A percentile compares a stretch with the other conserved stretches of the same genome.
Evolutionary conservation across 202 grass and related monocot species (phyloP).

Genomic region (Eragrostis tef): DNA sequence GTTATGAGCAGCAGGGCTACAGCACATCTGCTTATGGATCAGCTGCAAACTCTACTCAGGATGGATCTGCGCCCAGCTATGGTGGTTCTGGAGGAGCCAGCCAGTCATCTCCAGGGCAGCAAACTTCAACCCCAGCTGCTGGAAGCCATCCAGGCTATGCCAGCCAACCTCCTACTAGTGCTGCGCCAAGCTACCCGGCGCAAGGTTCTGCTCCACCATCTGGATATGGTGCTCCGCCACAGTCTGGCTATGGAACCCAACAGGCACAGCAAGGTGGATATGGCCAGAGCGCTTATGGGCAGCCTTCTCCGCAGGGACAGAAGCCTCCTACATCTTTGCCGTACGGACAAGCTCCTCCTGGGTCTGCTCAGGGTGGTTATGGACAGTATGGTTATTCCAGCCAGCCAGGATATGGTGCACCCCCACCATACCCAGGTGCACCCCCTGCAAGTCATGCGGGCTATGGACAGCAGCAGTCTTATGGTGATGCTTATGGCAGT

Average conservation of each 20-base stretch:
- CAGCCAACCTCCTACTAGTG: slow-evolving; percentile 56
- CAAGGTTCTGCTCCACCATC: slow-evolving; percentile 59
- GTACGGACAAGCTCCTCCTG: background rate
- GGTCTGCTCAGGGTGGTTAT: slow-evolving; percentile 54
- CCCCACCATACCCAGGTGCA: slow-evolving; percentile 62
- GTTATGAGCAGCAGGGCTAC: slow-evolving; percentile 69
- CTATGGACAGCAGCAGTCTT: slow-evolving; percentile 66
- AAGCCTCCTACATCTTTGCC: too few species aligned
- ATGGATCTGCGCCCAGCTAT: slow-evolving; percentile 65
- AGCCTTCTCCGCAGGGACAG: slow-evolving; percentile 37
- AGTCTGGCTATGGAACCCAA: slow-evolving; percentile 58
- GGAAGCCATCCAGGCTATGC: slow-evolving; percentile 61
- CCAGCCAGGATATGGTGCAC: slow-evolving; percentile 59
- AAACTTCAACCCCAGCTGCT: slow-evolving; percentile 56
- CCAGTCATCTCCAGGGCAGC: slow-evolving; percentile 68
- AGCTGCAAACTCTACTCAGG: slow-evolving; percentile 59
- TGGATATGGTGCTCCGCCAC: slow-evolving; percentile 54
- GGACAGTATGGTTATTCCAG: slow-evolving; percentile 62
- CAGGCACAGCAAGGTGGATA: slow-evolving; percentile 59
- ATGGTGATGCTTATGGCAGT: slow-evolving; percentile 64
- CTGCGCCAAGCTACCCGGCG: slow-evolving; percentile 59
- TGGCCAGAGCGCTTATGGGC: slow-evolving; percentile 61
- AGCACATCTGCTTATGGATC: slow-evolving; percentile 58
- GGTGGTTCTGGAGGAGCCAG: slow-evolving; percentile 54
- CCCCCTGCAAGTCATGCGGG: slow-evolving; percentile 50